phyloP scores from a whole-genome alignment of 176 grass and related monocot species.

The Musa acuminata region DNA sequence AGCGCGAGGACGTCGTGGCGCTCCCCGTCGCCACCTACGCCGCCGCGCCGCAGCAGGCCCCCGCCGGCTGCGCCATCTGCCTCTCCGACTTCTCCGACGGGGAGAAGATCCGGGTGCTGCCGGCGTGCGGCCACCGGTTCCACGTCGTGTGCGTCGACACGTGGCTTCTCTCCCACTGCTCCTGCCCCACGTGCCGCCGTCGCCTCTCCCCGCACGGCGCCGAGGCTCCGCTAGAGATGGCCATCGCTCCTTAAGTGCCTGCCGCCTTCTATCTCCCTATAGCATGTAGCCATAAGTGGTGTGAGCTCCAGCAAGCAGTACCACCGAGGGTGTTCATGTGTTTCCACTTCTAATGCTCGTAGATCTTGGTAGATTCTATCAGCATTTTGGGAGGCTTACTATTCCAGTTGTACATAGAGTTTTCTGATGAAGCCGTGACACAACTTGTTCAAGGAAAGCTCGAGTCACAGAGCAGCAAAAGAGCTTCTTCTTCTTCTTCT shows the following conservation, averaged over 20 bases:
- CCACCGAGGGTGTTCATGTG: background rate
- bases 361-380: background rate
- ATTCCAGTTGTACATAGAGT: background rate
- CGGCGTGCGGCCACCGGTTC: slow-evolving; percentile 31
- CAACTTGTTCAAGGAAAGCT: too few relatives aligned
- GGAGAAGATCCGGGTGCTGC: slow-evolving; percentile 33
- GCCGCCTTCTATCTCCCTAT: background rate
- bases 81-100: slow-evolving; percentile 35
- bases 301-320: too few relatives aligned
- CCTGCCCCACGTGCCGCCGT: slow-evolving; percentile 29
- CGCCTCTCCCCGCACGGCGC: slow-evolving; percentile 3
- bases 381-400: background rate
- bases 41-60: background rate
- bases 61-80: slow-evolving; percentile 31
- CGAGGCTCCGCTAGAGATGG: background rate
- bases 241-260: background rate
- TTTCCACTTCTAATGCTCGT: background rate
- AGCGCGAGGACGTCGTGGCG: slow-evolving; percentile 44
- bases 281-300: background rate
- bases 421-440: too few relatives aligned
- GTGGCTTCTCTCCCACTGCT: slow-evolving; percentile 34
- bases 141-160: slow-evolving; percentile 33
- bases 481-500: too few relatives aligned
- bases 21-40: slow-evolving; percentile 28
- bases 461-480: background rate